Base-by-base conservation (phyloP, 169 alveolate species). In the Cystoisospora suis region DNA sequence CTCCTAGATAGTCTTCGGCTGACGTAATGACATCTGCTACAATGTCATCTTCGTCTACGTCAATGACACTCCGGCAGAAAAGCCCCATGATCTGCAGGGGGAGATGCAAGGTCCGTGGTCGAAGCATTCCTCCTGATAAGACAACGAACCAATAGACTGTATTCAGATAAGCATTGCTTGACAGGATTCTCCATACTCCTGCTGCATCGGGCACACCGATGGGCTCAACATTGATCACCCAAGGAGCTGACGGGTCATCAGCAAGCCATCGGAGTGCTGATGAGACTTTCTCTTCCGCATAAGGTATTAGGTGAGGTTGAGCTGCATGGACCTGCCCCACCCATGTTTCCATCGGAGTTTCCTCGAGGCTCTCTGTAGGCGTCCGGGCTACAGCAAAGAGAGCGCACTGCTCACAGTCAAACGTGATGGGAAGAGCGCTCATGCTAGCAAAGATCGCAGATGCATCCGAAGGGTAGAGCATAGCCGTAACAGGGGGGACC, bases 281-380 rank as follows among this genome's bases (percentile, higher is more conserved):
- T 0, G 40, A 40, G 23, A 90, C 83, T 27, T 75, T 77, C 44
- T 42, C 90, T n/a, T 80, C 86, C 9, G 93, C 77, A 72, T 79
- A 81, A 6, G 70, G 70, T n/a, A 46, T 70, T 34, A 90, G 53
- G 70, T 90, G 93, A 15, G 93, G 93, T 56, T 58, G 47, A 0
- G 34, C 59, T 70, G 75, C 58, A 70, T 90, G 93, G 45, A 56
- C 79, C 34, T 49, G 72, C n/a, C 93, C 93, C 20, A 85, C 93
- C 93, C 93, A 90, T 17, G 93, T 81, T 53, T 90, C 87, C 88
- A 89, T 58, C n/a, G 93, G 75, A n/a, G 53, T 40, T 61, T 89
- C 88, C 20, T 79, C 29, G 53, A 32, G 79, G 23, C 42, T 27
- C 44, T 89, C 93, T 27, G 12, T 32, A 56, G n/a, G 38, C 32